phyloP scores from a whole-genome alignment of 2,329 filamentous ascomycete species.

The Aureobasidium namibiae region DNA sequence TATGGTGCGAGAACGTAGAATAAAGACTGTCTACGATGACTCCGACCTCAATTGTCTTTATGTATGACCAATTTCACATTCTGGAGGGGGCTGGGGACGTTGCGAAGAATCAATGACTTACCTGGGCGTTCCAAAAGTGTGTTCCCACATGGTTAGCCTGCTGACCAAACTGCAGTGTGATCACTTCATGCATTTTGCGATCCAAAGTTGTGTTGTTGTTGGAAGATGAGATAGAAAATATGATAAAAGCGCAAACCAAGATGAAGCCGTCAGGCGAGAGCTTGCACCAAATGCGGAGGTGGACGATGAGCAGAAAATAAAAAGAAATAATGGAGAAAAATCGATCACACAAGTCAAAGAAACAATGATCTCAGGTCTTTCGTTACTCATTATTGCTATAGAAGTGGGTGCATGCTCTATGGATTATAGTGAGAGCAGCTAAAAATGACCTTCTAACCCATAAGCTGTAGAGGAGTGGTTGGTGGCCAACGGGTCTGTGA shows the following conservation, averaged over 20 bases:
- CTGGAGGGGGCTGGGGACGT: not conserved
- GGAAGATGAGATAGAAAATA: not conserved
- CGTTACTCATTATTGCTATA: not conserved
- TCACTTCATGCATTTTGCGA: slow-evolving; percentile 74
- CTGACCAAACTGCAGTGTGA: slow-evolving; percentile 89
- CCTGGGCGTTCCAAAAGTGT: slow-evolving; percentile 96
- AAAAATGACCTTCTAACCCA: slow-evolving; percentile 56
- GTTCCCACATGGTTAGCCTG: slow-evolving; percentile 88
- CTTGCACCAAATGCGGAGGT: not conserved
- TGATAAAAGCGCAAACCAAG: not conserved
- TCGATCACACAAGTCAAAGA: not conserved
- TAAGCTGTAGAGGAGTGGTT: slow-evolving; percentile 82
- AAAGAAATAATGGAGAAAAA: not conserved
- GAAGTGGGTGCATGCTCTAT: not conserved
- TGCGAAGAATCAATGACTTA: slow-evolving; percentile 29
- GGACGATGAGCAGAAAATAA: not conserved
- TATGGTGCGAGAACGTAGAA: no score
- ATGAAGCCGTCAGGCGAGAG: not conserved
- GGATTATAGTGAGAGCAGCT: not conserved
- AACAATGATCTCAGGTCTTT: not conserved
- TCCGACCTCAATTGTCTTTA: not conserved
- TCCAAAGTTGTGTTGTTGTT: not conserved
- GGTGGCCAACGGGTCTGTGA: slow-evolving; percentile 95
- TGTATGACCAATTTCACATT: not conserved
- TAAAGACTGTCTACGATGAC: not conserved